Evolutionary conservation across 441 rosid genomes (phyloP), one percentile per base, ranked within the genome.

Genomic region (Adansonia grandidieri): DNA sequence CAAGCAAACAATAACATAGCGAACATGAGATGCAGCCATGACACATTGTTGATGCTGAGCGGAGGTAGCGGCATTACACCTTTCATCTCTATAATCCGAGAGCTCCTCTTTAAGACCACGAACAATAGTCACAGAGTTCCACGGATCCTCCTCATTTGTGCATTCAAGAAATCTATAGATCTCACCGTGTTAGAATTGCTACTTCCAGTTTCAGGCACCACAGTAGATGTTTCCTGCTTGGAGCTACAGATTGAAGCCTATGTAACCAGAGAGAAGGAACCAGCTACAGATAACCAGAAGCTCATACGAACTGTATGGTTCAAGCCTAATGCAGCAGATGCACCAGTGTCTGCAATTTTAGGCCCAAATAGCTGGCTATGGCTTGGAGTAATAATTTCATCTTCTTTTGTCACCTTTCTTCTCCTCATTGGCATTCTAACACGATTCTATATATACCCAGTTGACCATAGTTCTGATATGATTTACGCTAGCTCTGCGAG

Each of bases 11-110:
- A 32, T 13, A 28, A 68, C 47, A 64, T 63, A 5, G 45, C 42
- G 42, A 37, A 40, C 1, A 48, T 22, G 19, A 4, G 1, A 22
- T 73, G 44, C 79, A 88, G 91, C 81, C 86, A 87, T 74, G 87
- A 86, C 1, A 78, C 72, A 74, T 76, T 88, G 22, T 85, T 85
- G 64, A 66, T 89, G 86, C 61, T 88, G 57, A 86, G 95, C 53
- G 91, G 91, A 47, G 93, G 91, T 47, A 88, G 92, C 53, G 89
- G 90, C 9, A 82, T 91, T 37, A 77, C 89, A 14, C 95, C 95
- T 8, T 87, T 89, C 85, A 87, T 88, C 58, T 89, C 92, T n/a
- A 87, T 87, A 28, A 82, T 88, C 80, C 88, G 90, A 0, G 89
- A 91, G 67, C 79, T 91, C 45, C 28, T 85, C 62, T 78, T 20